A percentile compares a stretch with the other conserved stretches of the same genome.
Evolutionary conservation across 2,329 filamentous ascomycete genomes (phyloP).

Genomic region (Botrytis paeoniae): DNA sequence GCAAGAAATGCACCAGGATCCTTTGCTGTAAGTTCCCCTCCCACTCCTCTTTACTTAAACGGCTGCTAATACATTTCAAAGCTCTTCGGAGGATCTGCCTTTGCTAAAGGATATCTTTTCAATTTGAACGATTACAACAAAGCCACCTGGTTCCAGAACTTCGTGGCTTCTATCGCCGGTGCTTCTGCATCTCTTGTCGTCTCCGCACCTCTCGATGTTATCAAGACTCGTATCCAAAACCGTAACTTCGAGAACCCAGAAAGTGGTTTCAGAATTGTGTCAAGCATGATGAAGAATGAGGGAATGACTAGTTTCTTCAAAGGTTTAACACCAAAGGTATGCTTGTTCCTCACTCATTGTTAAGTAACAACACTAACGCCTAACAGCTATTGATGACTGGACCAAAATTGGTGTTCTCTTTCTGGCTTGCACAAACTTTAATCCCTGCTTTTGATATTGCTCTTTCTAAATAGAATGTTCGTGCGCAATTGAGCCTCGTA

Average conservation of each 20-base stretch:
- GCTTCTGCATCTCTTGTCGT: slow-evolving; percentile 93
- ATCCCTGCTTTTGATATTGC: slow-evolving; percentile 83
- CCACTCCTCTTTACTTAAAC: slow-evolving; percentile 25
- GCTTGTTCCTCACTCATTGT: slow-evolving; percentile 24
- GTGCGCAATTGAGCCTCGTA: background rate
- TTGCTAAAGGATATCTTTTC: slow-evolving; percentile 96
- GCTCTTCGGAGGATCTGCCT: slow-evolving; percentile 96
- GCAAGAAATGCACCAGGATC: slow-evolving; percentile 95
- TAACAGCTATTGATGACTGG: slow-evolving; percentile 89
- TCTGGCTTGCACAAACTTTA: slow-evolving; percentile 98
- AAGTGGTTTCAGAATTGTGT: slow-evolving; percentile 85
- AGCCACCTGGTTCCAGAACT: slow-evolving; percentile 93
- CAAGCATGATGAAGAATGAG: slow-evolving; percentile 91
- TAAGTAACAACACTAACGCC: slow-evolving; percentile 19
- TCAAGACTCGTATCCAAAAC: slow-evolving; percentile 98
- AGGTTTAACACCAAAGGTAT: slow-evolving; percentile 85
- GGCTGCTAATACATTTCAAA: slow-evolving; percentile 40
- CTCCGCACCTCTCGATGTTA: slow-evolving; percentile 93
- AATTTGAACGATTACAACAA: slow-evolving; percentile 90
- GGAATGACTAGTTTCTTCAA: slow-evolving; percentile 91
- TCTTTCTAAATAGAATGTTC: slow-evolving; percentile 32
- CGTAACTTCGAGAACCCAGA: slow-evolving; percentile 98
- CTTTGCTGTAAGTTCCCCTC: slow-evolving; percentile 71
- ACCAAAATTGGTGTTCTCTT: slow-evolving; percentile 97
- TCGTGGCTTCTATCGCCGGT: slow-evolving; percentile 91